These are phyloP conservation scores for Skeletonema grethae DNA, from an alignment of 108 stramenopile species.

Conservation along the genomic window DNA sequence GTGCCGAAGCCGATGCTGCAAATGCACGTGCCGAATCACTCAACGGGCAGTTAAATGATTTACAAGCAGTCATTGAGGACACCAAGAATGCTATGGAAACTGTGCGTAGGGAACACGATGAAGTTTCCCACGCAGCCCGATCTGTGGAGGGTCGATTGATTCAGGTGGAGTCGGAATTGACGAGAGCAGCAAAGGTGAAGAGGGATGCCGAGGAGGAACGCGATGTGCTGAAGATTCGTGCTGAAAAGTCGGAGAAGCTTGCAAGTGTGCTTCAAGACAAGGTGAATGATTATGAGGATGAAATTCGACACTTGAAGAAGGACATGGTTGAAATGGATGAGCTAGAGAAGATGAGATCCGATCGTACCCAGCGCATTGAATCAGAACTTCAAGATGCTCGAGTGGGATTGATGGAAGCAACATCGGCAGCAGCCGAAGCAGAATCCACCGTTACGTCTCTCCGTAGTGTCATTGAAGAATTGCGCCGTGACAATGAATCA, in stretches of 20 bases:
- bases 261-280: constrained; percentile 28
- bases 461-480: constrained; percentile 50
- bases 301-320: constrained; percentile 39
- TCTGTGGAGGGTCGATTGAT: constrained; percentile 52
- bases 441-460: constrained; percentile 59
- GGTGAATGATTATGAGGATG: constrained; percentile 41
- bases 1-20: constrained; percentile 76
- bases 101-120: constrained; percentile 59
- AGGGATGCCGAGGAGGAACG: constrained; percentile 43
- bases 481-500: constrained; percentile 57
- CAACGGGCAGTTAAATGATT: constrained; percentile 47
- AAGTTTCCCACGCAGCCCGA: constrained; percentile 46
- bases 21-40: constrained; percentile 59
- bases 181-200: constrained; percentile 39
- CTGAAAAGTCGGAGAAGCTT: constrained; percentile 31
- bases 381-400: constrained; percentile 54
- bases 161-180: constrained; percentile 57
- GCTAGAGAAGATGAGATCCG: constrained; percentile 51
- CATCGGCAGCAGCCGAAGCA: constrained; percentile 56
- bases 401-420: constrained; percentile 49
- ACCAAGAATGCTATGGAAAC: constrained; percentile 54
- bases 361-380: constrained; percentile 49
- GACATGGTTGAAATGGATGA: constrained; percentile 53
- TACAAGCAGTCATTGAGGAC: constrained; percentile 59
- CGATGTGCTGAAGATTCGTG: constrained; percentile 26